Conservation (phyloP, 202 grass and related monocot species). For the Hordeum pubiflorum region DNA sequence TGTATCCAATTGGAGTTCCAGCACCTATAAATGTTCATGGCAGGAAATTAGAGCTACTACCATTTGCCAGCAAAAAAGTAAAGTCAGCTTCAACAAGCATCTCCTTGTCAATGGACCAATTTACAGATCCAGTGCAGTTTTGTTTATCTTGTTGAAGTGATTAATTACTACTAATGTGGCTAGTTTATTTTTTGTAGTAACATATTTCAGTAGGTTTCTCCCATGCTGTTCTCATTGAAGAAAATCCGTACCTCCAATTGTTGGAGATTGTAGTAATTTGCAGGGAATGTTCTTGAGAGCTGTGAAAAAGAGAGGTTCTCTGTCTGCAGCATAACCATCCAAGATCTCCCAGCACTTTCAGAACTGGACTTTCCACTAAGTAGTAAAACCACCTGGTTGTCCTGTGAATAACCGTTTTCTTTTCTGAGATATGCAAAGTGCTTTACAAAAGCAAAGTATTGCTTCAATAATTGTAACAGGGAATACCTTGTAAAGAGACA, state of each 20-base stretch:
- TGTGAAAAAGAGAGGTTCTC: slow-evolving; percentile 57
- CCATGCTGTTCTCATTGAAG: not conserved
- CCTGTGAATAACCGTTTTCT: slow-evolving; percentile 35
- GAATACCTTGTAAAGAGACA: slow-evolving; percentile 83
- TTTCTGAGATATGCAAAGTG: slow-evolving; percentile 1
- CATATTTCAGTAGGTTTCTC: not conserved
- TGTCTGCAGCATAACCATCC: slow-evolving; percentile 72
- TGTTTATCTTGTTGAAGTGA: not conserved
- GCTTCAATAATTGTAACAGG: slow-evolving; percentile 11
- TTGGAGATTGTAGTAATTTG: slow-evolving; percentile 45
- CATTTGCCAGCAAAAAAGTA: slow-evolving; percentile 4
- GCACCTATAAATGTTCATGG: slow-evolving; percentile 16
- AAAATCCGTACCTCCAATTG: slow-evolving; percentile 50
- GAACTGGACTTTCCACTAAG: slow-evolving; percentile 55
- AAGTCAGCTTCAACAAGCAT: not conserved
- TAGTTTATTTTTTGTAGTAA: not conserved
- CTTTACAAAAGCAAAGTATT: not conserved
- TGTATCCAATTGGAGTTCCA: slow-evolving; percentile 43
- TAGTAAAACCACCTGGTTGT: slow-evolving; percentile 70
- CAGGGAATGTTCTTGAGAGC: slow-evolving; percentile 31
- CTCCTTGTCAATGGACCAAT: not conserved
- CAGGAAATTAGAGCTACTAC: not conserved
- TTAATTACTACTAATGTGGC: not conserved
- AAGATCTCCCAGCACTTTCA: slow-evolving; percentile 51
- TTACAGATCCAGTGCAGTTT: not conserved